Conservation (phyloP, 805 yeast species). For the Naumovozyma dairenensis region DNA sequence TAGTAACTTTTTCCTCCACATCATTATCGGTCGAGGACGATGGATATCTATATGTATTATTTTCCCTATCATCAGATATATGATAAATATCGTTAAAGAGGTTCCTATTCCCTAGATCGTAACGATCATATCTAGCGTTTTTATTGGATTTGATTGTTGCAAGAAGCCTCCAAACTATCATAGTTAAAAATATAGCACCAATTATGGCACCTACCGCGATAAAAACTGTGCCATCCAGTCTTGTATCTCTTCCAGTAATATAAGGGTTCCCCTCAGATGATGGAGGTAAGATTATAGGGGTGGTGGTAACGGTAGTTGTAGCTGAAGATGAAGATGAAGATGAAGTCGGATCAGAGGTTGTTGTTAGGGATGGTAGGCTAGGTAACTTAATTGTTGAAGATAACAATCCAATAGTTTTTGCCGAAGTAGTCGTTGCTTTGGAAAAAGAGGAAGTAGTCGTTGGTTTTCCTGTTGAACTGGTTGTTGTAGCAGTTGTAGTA, state of each 20-base stretch:
- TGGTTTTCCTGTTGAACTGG: no score
- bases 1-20: no score
- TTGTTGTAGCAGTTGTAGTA: no score
- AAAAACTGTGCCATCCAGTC: constrained; percentile 72
- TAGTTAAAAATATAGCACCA: constrained; percentile 45
- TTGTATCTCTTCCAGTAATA: constrained; percentile 35
- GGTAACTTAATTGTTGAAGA: no score
- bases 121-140: constrained; percentile 34
- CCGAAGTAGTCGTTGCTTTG: no score
- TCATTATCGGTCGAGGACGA: no score
- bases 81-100: no score
- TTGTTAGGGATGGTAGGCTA: no score
- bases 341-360: neutral
- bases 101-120: neutral
- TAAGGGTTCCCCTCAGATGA: constrained; percentile 54
- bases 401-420: no score
- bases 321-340: constrained; percentile 8
- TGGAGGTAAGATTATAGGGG: constrained; percentile 40
- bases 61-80: no score
- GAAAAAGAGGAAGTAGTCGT: no score
- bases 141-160: constrained; percentile 41
- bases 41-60: no score
- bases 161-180: constrained; percentile 43
- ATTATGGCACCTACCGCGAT: constrained; percentile 69
- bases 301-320: constrained; percentile 15